Conservation (phyloP, 192 early-diverging fungal species). For the Podila epigama region DNA sequence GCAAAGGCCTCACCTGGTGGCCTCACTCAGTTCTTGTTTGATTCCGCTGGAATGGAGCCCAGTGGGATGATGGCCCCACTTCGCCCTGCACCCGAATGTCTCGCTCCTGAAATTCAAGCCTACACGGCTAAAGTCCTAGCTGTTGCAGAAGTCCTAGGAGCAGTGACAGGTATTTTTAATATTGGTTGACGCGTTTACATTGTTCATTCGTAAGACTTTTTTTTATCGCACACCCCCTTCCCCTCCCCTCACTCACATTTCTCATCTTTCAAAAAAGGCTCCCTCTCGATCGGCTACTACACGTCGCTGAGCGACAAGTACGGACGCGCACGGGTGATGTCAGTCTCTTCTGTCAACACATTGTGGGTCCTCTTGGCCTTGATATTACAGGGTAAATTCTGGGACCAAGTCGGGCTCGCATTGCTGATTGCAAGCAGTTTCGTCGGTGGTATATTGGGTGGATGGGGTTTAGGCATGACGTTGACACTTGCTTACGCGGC, state of each 20-base stretch:
- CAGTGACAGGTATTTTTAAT: conserved; percentile 11
- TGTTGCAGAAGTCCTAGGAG: conserved; percentile 14
- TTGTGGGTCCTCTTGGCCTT: conserved; percentile 6
- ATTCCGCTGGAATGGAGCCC: not conserved
- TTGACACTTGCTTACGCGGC: conserved; percentile 38
- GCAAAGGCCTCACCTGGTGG: not conserved
- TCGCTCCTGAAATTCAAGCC: conserved; percentile 23
- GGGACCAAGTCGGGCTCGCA: conserved; percentile 34
- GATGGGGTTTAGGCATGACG: conserved; percentile 5
- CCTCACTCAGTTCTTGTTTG: not conserved
- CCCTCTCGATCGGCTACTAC: conserved; percentile 31
- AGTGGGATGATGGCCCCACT: not conserved
- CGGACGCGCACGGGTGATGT: conserved; percentile 25
- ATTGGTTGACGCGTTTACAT: no score
- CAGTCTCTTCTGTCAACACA: not conserved
- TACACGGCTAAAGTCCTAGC: conserved; percentile 24
- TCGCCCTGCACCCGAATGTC: conserved; percentile 5
- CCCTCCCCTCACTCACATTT: not conserved
- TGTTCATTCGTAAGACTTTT: no score
- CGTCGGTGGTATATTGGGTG: conserved; percentile 17
- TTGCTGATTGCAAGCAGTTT: not conserved
- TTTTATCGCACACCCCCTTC: not conserved
- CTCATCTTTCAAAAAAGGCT: conserved; percentile 3
- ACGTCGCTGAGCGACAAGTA: conserved; percentile 35
- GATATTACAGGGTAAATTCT: conserved; percentile 15